These are phyloP conservation scores for Xylariaceae sp. DNA, from an alignment of 2,329 filamentous ascomycete genomes.

Conservation along the genomic window DNA sequence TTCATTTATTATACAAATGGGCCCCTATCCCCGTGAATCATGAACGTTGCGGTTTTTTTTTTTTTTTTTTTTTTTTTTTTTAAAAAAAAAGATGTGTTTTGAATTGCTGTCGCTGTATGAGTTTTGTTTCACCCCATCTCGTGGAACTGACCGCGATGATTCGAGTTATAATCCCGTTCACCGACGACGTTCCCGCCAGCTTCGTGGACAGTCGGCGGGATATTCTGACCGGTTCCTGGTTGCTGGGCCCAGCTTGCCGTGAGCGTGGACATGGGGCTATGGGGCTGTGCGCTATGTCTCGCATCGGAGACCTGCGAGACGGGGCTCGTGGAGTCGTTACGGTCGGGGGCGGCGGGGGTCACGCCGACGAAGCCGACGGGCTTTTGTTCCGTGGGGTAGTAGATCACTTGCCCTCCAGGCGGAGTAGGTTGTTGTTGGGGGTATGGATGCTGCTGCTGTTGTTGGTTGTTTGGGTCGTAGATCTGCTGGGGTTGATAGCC, in stretches of 20 bases:
- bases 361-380: constrained; percentile 24
- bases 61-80: no score
- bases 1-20: no score
- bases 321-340: constrained; percentile 28
- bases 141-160: constrained; percentile 38
- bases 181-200: constrained; percentile 34
- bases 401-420: constrained; percentile 12
- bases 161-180: constrained; percentile 25
- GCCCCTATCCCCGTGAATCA: no score
- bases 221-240: constrained; percentile 14
- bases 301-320: constrained; percentile 23
- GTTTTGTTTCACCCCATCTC: constrained; percentile 32
- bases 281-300: constrained; percentile 21
- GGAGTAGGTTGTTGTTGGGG: constrained; percentile 6
- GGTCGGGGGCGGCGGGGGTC: constrained; percentile 20
- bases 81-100: not conserved
- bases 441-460: constrained; percentile 22
- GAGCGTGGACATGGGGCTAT: constrained; percentile 27
- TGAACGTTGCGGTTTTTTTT: no score
- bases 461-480: constrained; percentile 10
- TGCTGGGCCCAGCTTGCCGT: constrained; percentile 23
- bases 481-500: constrained; percentile 18
- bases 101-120: not conserved
- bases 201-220: constrained; percentile 34
- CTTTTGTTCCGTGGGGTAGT: constrained; percentile 22